Percentiles rank a stretch among this genome's conserved stretches.
Conservation (phyloP, 345 rosid species). For the Salix koriyanagi region DNA sequence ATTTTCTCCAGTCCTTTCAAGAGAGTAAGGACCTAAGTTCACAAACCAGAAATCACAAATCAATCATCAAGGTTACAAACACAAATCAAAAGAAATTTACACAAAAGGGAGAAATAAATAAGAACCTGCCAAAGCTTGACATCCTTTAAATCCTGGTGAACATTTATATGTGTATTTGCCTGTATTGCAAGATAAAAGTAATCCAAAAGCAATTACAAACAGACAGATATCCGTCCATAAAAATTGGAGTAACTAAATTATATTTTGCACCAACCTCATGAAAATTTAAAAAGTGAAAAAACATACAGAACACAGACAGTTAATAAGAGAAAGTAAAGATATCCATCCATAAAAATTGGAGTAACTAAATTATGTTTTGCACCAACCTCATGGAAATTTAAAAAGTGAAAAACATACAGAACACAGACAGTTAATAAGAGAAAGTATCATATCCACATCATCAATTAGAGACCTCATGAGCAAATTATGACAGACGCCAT, state of each 20-base stretch:
- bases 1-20: conserved; percentile 95
- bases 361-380: background rate
- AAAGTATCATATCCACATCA: background rate
- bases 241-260: background rate
- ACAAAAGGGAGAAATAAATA: conserved; percentile 8
- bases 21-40: conserved; percentile 80
- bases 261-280: background rate
- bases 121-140: conserved; percentile 98
- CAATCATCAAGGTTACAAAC: background rate
- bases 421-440: background rate
- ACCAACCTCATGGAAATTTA: background rate
- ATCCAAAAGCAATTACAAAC: conserved; percentile 10
- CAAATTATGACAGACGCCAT: background rate
- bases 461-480: background rate
- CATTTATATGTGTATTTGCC: conserved; percentile 95
- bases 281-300: background rate
- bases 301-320: background rate
- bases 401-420: background rate
- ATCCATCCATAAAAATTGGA: background rate
- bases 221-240: background rate
- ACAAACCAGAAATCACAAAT: conserved; percentile 13
- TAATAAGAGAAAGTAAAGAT: background rate
- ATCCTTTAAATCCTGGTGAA: conserved; percentile 81
- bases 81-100: background rate
- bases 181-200: conserved; percentile 30